These are phyloP conservation scores for Mycena filopes DNA, from an alignment of 768 basidiomycete species.

Conservation along the genomic window DNA sequence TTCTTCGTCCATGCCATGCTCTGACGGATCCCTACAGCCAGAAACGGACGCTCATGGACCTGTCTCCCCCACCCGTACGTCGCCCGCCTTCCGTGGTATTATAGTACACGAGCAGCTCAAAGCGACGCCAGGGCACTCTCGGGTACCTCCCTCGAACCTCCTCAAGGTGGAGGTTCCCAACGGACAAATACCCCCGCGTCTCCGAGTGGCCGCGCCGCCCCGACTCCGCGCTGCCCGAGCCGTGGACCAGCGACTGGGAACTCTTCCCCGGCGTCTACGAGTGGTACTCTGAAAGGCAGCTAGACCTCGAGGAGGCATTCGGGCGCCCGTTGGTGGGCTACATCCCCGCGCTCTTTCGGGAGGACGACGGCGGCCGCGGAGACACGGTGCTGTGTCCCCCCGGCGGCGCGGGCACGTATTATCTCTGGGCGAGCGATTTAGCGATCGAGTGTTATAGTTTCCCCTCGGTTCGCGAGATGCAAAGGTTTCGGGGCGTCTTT, in stretches of 20 bases:
- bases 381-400: background rate
- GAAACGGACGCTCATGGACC: constrained; percentile 3
- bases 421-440: background rate
- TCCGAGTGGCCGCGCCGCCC: constrained; percentile 2
- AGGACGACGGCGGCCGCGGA: background rate
- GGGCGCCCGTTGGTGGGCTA: background rate
- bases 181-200: background rate
- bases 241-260: constrained; percentile 5
- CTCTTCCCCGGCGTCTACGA: background rate
- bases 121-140: background rate
- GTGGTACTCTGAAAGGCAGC: background rate
- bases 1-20: background rate
- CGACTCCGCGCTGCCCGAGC: constrained; percentile 7
- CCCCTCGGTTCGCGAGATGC: background rate
- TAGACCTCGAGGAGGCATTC: background rate
- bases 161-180: no score
- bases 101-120: background rate
- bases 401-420: background rate
- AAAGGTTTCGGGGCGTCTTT: background rate
- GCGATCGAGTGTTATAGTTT: background rate
- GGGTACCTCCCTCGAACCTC: background rate
- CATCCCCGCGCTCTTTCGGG: constrained; percentile 3
- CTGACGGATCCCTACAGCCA: background rate
- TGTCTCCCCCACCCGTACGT: constrained; percentile 15
- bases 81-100: background rate